These are phyloP conservation scores for Clonostachys sp. DNA, from an alignment of 2,329 filamentous ascomycete species.

Conservation along the genomic window DNA sequence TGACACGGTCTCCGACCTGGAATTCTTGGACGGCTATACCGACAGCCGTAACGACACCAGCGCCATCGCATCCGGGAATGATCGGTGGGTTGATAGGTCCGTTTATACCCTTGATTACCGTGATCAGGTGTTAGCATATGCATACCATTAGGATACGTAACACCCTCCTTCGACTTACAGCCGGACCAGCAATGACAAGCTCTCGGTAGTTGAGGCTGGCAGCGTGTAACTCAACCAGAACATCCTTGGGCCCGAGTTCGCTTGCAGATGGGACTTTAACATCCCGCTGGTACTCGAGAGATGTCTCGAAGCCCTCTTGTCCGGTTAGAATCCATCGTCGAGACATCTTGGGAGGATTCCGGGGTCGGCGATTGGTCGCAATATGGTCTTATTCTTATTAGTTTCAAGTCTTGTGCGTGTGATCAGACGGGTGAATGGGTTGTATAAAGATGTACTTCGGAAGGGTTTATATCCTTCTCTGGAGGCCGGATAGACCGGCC, in stretches of 20 bases:
- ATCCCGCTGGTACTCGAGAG: slow-evolving; percentile 21
- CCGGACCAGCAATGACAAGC: slow-evolving; percentile 30
- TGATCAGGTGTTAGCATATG: background rate
- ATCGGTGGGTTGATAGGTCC: slow-evolving; percentile 16
- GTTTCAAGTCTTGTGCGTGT: background rate
- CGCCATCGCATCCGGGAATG: slow-evolving; percentile 28
- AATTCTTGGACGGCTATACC: slow-evolving; percentile 41
- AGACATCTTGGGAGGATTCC: background rate
- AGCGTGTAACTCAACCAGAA: slow-evolving; percentile 52
- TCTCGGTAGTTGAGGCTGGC: slow-evolving; percentile 45
- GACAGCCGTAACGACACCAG: slow-evolving; percentile 39
- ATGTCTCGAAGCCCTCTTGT: slow-evolving; percentile 25
- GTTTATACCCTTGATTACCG: slow-evolving; percentile 10
- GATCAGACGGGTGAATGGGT: background rate
- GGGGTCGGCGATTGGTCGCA: too few relatives aligned
- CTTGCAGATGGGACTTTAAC: slow-evolving; percentile 5
- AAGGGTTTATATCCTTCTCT: too few relatives aligned
- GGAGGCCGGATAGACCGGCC: too few relatives aligned
- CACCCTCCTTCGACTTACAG: slow-evolving; percentile 7
- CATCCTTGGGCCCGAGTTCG: slow-evolving; percentile 50
- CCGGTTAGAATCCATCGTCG: slow-evolving; percentile 20
- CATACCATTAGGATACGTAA: too few relatives aligned
- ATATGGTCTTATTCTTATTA: too few relatives aligned
- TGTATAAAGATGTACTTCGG: background rate
- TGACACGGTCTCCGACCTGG: slow-evolving; percentile 51